Evolutionary conservation across 192 early-diverging fungal genomes (phyloP).

Genomic region (Ambispora gerdemannii): DNA sequence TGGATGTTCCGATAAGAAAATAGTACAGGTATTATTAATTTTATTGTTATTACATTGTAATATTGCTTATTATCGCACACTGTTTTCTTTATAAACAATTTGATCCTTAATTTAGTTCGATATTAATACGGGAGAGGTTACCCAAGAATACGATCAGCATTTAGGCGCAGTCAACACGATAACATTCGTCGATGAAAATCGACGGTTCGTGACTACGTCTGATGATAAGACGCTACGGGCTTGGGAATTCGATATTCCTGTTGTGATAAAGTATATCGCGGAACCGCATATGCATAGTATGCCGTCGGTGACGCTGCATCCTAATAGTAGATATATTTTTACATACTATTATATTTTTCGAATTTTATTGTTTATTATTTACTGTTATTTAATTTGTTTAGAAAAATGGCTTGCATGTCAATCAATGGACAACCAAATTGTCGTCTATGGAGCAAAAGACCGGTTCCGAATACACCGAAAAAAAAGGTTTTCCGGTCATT

Average conservation of each 20-base stretch:
- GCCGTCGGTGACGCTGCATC: constrained; percentile 87
- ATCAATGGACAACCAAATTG: constrained; percentile 94
- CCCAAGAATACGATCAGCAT: constrained; percentile 97
- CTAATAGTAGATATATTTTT: constrained; percentile 64
- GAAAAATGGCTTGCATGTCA: constrained; percentile 93
- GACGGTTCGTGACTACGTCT: constrained; percentile 91
- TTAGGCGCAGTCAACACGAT: constrained; percentile 94
- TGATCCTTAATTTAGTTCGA: constrained; percentile 64
- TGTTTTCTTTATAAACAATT: not conserved
- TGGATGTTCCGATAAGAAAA: constrained; percentile 91
- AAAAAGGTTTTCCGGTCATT: constrained; percentile 88
- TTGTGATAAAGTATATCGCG: constrained; percentile 96
- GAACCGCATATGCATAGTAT: constrained; percentile 97
- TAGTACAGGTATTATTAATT: constrained; percentile 49
- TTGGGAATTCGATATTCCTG: constrained; percentile 99
- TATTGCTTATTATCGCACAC: not conserved
- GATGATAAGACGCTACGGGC: constrained; percentile 96
- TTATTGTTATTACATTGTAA: not conserved
- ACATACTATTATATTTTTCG: not conserved
- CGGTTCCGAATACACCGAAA: constrained; percentile 84
- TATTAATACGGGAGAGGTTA: constrained; percentile 72
- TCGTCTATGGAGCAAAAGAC: constrained; percentile 84
- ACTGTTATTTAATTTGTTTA: constrained; percentile 35
- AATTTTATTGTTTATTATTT: not conserved
- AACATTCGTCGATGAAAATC: constrained; percentile 92